These are phyloP conservation scores for Xylariaceae sp. DNA, from an alignment of 2,329 filamentous ascomycete species.

Conservation along the genomic window DNA sequence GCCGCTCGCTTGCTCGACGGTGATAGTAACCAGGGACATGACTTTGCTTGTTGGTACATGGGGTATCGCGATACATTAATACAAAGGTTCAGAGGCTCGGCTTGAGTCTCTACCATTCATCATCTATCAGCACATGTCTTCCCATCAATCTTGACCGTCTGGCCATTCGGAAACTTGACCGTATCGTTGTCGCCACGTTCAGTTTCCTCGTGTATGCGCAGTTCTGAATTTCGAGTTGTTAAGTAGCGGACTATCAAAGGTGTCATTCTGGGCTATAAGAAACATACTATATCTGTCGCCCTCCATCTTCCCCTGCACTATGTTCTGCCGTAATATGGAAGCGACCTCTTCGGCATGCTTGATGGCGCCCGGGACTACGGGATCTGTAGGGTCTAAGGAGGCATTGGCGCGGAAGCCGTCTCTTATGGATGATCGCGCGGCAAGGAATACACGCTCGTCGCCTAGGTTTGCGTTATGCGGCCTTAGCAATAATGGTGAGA, in stretches of 20 bases:
- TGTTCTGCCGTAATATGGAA: slow-evolving; percentile 75
- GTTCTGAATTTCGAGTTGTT: slow-evolving; percentile 53
- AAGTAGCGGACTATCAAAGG: not conserved
- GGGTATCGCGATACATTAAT: slow-evolving; percentile 34
- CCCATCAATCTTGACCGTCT: slow-evolving; percentile 32
- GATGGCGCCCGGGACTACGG: slow-evolving; percentile 66
- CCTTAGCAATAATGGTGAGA: not conserved
- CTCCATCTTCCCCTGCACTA: slow-evolving; percentile 76
- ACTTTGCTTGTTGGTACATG: slow-evolving; percentile 4
- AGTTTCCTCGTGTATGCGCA: slow-evolving; percentile 88
- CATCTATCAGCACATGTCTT: slow-evolving; percentile 32
- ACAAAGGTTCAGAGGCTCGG: slow-evolving; percentile 19
- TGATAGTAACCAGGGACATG: slow-evolving; percentile 19
- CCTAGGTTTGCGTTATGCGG: slow-evolving; percentile 59
- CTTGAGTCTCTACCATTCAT: slow-evolving; percentile 17
- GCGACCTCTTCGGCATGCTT: slow-evolving; percentile 83
- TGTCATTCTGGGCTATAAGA: not conserved
- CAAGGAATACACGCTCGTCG: slow-evolving; percentile 68
- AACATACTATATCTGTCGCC: slow-evolving; percentile 64
- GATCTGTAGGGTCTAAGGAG: slow-evolving; percentile 57
- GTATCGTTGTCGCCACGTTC: slow-evolving; percentile 93
- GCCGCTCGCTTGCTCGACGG: not conserved
- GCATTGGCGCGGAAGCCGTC: slow-evolving; percentile 72
- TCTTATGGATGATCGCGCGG: slow-evolving; percentile 74
- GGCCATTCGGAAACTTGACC: slow-evolving; percentile 65